Evolutionary conservation across 306 rosid genomes (phyloP).

Genomic region (Quercus glauca): DNA sequence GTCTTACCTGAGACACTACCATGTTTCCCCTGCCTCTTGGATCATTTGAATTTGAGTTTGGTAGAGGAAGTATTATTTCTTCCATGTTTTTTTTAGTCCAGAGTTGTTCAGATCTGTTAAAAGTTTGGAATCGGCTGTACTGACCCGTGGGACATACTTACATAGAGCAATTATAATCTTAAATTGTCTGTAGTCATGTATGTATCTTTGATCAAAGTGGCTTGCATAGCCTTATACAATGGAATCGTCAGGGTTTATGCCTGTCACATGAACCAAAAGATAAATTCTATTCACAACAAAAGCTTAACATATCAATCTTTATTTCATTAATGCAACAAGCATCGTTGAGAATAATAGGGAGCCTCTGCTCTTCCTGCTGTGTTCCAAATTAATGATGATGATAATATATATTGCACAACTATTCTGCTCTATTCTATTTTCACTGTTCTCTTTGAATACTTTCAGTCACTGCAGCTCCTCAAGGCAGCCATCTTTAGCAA

Average conservation of each 20-base stretch:
- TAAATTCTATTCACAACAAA: background rate
- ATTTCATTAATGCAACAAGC: background rate
- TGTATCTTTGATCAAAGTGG: background rate
- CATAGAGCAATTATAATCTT: background rate
- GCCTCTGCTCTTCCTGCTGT: background rate
- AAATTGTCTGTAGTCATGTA: background rate
- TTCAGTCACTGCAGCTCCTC: constrained; percentile 90
- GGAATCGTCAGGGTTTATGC: background rate
- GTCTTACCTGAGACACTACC: background rate
- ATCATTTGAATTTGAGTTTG: background rate
- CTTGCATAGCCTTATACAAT: background rate
- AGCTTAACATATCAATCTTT: background rate
- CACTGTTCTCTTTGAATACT: constrained; percentile 33
- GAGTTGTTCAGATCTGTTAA: background rate
- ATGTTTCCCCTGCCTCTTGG: background rate
- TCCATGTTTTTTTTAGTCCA: background rate
- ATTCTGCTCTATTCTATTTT: constrained; percentile 16
- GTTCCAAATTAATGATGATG: background rate
- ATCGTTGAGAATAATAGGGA: background rate
- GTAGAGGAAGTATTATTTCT: background rate
- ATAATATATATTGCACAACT: background rate
- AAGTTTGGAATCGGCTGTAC: background rate
- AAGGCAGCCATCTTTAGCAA: constrained; percentile 72
- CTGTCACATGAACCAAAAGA: background rate
- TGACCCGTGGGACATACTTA: background rate